Percentiles rank a stretch among this genome's conserved stretches.
Conservation (phyloP, 495 filamentous ascomycete genomes). For the Aspergillus carlsbadensis region DNA sequence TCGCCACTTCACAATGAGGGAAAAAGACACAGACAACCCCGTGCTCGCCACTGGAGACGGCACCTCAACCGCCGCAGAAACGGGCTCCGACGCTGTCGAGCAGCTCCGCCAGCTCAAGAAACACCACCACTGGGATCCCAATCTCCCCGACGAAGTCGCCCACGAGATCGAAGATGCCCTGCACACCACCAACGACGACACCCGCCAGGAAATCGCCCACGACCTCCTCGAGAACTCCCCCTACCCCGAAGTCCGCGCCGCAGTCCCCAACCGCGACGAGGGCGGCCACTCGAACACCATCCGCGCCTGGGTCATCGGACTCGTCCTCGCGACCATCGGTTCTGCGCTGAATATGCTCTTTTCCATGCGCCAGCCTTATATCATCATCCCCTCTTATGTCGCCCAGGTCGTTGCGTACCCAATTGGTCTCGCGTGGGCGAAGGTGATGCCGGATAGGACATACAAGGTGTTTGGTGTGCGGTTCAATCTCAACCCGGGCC, state of each 20-base stretch:
- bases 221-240: conserved; percentile 66
- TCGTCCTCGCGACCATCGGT: conserved; percentile 64
- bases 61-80: conserved; percentile 47
- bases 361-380: conserved; percentile 63
- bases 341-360: conserved; percentile 71
- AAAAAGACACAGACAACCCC: conserved; percentile 27
- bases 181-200: conserved; percentile 50
- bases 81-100: conserved; percentile 14
- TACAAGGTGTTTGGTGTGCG: conserved; percentile 54
- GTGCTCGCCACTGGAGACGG: conserved; percentile 28
- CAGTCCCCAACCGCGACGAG: conserved; percentile 57
- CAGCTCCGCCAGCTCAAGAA: conserved; percentile 50
- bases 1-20: conserved; percentile 23
- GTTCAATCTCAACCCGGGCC: conserved; percentile 64
- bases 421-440: conserved; percentile 58
- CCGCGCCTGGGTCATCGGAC: conserved; percentile 70
- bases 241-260: conserved; percentile 59
- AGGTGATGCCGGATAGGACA: conserved; percentile 49
- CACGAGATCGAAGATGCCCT: conserved; percentile 61
- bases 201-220: conserved; percentile 53
- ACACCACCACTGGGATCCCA: conserved; percentile 67
- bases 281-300: conserved; percentile 66
- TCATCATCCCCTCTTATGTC: conserved; percentile 65
- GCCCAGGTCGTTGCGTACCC: conserved; percentile 71
- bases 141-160: conserved; percentile 60